Percentiles rank a stretch among this genome's conserved stretches.
These are phyloP conservation scores for Wickerhamomyces ciferrii DNA, from an alignment of 805 yeast genomes.

Conservation along the genomic window DNA sequence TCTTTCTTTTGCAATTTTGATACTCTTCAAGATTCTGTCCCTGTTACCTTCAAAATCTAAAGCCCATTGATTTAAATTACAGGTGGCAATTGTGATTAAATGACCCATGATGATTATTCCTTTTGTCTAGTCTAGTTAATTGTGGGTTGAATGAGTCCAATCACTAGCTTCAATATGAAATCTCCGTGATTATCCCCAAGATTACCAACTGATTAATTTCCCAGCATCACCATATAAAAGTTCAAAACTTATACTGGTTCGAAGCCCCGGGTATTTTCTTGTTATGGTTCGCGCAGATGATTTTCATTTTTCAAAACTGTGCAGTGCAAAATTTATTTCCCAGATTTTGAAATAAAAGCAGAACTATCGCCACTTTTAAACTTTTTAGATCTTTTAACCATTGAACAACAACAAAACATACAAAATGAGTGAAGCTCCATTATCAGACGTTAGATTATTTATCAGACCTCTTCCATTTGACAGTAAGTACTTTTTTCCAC, in stretches of 20 bases:
- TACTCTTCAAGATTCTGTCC: slow-evolving; percentile 82
- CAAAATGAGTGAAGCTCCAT: slow-evolving; percentile 19
- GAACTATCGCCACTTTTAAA: background rate
- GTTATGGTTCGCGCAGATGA: background rate
- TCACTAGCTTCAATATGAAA: too few relatives aligned
- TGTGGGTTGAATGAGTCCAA: too few relatives aligned
- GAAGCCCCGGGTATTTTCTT: background rate
- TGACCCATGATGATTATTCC: slow-evolving; percentile 58
- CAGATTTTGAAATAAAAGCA: background rate
- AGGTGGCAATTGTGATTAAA: slow-evolving; percentile 83
- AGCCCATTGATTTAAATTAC: slow-evolving; percentile 98
- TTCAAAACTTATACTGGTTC: background rate
- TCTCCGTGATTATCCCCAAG: too few relatives aligned
- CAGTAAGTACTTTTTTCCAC: slow-evolving; percentile 20
- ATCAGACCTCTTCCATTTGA: slow-evolving; percentile 62
- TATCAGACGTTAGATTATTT: slow-evolving; percentile 42
- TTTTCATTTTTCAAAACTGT: background rate
- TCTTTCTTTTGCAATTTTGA: slow-evolving; percentile 63
- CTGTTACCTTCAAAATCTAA: slow-evolving; percentile 96
- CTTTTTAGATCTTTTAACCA: background rate
- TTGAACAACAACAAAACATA: background rate
- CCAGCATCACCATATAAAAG: background rate
- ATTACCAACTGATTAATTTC: background rate
- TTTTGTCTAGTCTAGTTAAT: background rate
- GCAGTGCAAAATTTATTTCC: background rate